Evolutionary conservation across 768 basidiomycete species (phyloP), one percentile per base, ranked within the genome.

Genomic region (Auriscalpium vulgare): DNA sequence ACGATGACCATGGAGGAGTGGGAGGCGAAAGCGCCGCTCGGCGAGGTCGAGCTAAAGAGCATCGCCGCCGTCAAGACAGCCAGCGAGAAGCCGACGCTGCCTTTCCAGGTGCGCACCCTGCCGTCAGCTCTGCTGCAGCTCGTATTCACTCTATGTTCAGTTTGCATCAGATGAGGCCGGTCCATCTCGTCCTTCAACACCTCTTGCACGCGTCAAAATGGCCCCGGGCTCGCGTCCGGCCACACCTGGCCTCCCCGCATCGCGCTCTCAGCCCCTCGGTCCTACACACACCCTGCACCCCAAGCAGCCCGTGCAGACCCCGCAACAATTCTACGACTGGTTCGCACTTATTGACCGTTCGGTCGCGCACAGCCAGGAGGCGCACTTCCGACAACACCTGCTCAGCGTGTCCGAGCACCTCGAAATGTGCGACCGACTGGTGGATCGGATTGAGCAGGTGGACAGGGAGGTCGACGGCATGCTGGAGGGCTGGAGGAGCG

Each of bases 261-360:
- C 51, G 16, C 60, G 60, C 34, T 45, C 37, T 36, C 63, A 37
- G 51, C 59, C 34, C 43, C 37, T 37, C 10, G 43, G 48, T 6
- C 56, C 54, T 11, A 65, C 71, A 8, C 82, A 87, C 64, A 77
- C 84, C 0, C 72, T 91, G 14, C 86, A 88, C 65, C 88, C 91
- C 2, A 81, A 79, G 50, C 79, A 83, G 43, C 86, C 90, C 5
- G 85, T 98, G 40, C 81, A 87, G 59, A 95, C 93, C 0, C 87
- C 94, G 1, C 92, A 98, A 64, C 93, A 97, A 62, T 95, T 99
- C 71, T 92, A 95, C 67, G 95, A 98, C 72, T 97, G 94, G 87
- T 95, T 94, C 69, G 78, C 91, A 4, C 77, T 88, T 43, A 84
- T 99, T 53, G 94, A 97, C 61, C 79, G 88, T 14, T 88, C 88